Percentiles rank a stretch among this genome's conserved stretches.
phyloP scores from a whole-genome alignment of 2,329 filamentous ascomycete genomes.

The Sporothrix inflata region DNA sequence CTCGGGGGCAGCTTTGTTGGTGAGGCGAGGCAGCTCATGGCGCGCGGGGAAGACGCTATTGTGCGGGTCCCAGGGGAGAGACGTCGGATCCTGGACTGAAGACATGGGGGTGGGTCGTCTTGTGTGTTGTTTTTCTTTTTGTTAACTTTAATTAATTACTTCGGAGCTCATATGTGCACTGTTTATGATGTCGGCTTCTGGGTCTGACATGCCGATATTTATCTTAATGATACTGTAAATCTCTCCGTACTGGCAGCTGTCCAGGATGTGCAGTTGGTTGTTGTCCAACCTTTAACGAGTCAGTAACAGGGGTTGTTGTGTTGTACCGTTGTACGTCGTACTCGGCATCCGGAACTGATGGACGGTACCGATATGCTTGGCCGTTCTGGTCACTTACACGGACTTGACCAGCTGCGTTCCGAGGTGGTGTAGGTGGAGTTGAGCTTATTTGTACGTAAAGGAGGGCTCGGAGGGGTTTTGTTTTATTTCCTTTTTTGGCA shows the following conservation, averaged over 20 bases:
- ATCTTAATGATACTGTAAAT: not conserved
- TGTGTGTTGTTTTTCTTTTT: not conserved
- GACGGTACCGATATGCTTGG: not conserved
- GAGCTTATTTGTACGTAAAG: not conserved
- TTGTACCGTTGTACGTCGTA: not conserved
- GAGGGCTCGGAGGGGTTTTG: no score
- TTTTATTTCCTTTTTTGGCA: not conserved
- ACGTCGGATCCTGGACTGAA: not conserved
- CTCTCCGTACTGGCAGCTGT: not conserved
- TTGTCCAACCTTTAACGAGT: not conserved
- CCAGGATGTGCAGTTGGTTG: no score
- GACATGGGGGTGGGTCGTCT: not conserved
- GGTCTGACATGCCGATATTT: not conserved
- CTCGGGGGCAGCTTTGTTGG: not conserved
- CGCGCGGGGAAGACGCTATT: slow-evolving; percentile 10
- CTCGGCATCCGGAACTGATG: not conserved
- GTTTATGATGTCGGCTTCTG: not conserved
- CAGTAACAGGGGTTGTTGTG: not conserved
- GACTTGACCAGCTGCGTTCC: not conserved
- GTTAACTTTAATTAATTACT: not conserved
- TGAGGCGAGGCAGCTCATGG: not conserved
- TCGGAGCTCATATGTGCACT: not conserved
- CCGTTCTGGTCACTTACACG: not conserved
- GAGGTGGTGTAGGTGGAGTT: not conserved
- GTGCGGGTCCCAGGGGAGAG: slow-evolving; percentile 15